Base-by-base conservation (phyloP, 2,329 filamentous ascomycete species). In the Trichothecium roseum region DNA sequence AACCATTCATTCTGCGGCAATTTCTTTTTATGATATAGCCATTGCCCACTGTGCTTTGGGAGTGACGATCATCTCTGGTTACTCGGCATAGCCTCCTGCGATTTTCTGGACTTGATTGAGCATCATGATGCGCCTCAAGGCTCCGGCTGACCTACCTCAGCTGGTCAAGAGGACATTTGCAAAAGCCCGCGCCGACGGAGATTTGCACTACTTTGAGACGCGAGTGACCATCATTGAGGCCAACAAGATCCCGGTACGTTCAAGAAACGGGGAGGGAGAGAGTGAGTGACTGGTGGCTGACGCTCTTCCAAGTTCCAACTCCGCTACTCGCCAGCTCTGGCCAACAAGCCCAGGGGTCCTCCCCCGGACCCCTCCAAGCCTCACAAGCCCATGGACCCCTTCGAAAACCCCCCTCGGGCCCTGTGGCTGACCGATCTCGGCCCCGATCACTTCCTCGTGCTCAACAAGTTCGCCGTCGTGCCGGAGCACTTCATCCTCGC, bases 391-490 rank as follows among this genome's bases (percentile, higher is more conserved):
- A 64, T 70, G 46, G 72, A 85, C 51, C 78, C 79, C 4, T 86
- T 86, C 53, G 74, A 71, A 24, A 63, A 74, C 40, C 79, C 79
- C 0, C 54, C 67, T 0, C 47, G 61, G 3, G 60, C 66, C 5
- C 67, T 81, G 37, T 60, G 79, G 27, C 55, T 78, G 30, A 54
- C 68, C 13, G 53, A 55, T 18, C 48, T 82, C 7, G 62, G 61
- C 2, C 60, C 72, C 1, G 54, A 60, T 8, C 80, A 86, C 53
- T 66, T 69, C 39, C 64, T 85, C 29, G 73, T 86, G 2, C 62
- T 86, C 28, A 86, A 86, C 63, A 86, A 85, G 54, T 86, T 81
- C 46, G 79, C 81, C 33, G 59, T 86, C 33, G 78, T 83, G 24
- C 69, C 72, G 0, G 68, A 78, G 46, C 81, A 86, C 57, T 83